A percentile compares a stretch with the other conserved stretches of the same genome.
These are phyloP conservation scores for Hypholoma fasciculare DNA, from an alignment of 768 basidiomycete genomes.

Conservation along the genomic window DNA sequence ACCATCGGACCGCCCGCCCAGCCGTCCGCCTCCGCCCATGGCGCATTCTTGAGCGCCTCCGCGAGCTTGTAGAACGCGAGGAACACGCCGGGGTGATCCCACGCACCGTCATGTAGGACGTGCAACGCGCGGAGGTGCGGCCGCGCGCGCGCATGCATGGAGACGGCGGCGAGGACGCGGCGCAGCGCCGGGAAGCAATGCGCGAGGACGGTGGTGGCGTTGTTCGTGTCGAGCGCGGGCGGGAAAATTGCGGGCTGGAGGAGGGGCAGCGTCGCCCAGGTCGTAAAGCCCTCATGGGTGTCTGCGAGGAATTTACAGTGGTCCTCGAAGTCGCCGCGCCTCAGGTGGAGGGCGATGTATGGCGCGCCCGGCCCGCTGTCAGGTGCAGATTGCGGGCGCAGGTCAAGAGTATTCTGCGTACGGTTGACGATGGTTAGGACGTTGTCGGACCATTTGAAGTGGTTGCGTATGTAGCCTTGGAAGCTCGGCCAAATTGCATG, in stretches of 20 bases:
- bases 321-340: slow-evolving; percentile 46
- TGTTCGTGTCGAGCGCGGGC: slow-evolving; percentile 35
- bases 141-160: slow-evolving; percentile 29
- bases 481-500: slow-evolving; percentile 42
- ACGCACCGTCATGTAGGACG: slow-evolving; percentile 47
- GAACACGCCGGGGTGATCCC: slow-evolving; percentile 46
- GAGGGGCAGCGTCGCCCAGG: slow-evolving; percentile 47
- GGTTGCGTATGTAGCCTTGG: slow-evolving; percentile 33
- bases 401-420: slow-evolving; percentile 31
- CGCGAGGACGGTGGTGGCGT: slow-evolving; percentile 36
- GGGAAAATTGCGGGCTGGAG: slow-evolving; percentile 29
- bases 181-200: slow-evolving; percentile 45
- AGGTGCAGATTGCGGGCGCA: slow-evolving; percentile 24
- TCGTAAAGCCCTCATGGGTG: slow-evolving; percentile 39
- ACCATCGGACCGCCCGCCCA: slow-evolving; percentile 44
- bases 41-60: slow-evolving; percentile 32
- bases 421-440: slow-evolving; percentile 35
- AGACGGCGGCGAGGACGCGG: slow-evolving; percentile 41
- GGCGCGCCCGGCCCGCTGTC: slow-evolving; percentile 28
- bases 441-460: slow-evolving; percentile 42
- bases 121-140: slow-evolving; percentile 41
- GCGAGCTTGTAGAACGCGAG: slow-evolving; percentile 41
- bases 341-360: slow-evolving; percentile 49
- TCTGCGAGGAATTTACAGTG: slow-evolving; percentile 39
- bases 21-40: slow-evolving; percentile 31